Percentiles rank a stretch among this genome's conserved stretches.
These are phyloP conservation scores for Capronia americana DNA, from an alignment of 2,329 filamentous ascomycete species.

Conservation along the genomic window DNA sequence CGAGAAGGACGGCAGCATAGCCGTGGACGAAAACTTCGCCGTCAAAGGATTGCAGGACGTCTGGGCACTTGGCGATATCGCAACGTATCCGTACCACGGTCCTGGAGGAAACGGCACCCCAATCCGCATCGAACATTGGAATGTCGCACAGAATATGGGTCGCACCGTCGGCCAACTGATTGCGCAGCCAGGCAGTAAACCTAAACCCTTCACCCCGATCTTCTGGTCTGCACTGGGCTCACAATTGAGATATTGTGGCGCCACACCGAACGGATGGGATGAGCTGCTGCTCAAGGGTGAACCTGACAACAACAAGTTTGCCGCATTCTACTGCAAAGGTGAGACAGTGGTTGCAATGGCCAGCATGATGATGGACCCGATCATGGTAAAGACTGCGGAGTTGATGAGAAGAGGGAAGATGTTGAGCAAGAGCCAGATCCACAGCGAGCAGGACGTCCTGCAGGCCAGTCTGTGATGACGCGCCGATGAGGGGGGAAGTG, in stretches of 20 bases:
- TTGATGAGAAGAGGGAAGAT: slow-evolving; percentile 84
- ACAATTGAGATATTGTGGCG: slow-evolving; percentile 92
- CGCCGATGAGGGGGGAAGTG: slow-evolving; percentile 11
- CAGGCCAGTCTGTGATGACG: slow-evolving; percentile 41
- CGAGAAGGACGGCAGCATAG: slow-evolving; percentile 83
- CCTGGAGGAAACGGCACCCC: slow-evolving; percentile 77
- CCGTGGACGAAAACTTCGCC: slow-evolving; percentile 78
- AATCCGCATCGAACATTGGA: slow-evolving; percentile 93
- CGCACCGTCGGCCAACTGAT: slow-evolving; percentile 81
- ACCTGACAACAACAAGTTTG: slow-evolving; percentile 78
- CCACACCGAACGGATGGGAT: slow-evolving; percentile 82
- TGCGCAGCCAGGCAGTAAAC: slow-evolving; percentile 64
- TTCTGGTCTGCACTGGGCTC: slow-evolving; percentile 95
- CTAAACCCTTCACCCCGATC: slow-evolving; percentile 82
- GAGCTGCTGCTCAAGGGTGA: slow-evolving; percentile 81
- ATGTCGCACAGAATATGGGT: slow-evolving; percentile 93
- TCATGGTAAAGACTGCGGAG: slow-evolving; percentile 81
- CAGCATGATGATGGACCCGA: slow-evolving; percentile 87
- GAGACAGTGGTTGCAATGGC: slow-evolving; percentile 89
- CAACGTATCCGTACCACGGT: slow-evolving; percentile 90
- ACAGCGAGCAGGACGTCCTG: slow-evolving; percentile 57
- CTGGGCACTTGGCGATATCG: slow-evolving; percentile 93
- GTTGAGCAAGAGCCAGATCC: slow-evolving; percentile 78
- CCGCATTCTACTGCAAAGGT: slow-evolving; percentile 85
- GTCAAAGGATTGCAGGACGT: slow-evolving; percentile 80